Conservation (phyloP, 2,329 filamentous ascomycete genomes). For the Fusarium beomiforme region DNA sequence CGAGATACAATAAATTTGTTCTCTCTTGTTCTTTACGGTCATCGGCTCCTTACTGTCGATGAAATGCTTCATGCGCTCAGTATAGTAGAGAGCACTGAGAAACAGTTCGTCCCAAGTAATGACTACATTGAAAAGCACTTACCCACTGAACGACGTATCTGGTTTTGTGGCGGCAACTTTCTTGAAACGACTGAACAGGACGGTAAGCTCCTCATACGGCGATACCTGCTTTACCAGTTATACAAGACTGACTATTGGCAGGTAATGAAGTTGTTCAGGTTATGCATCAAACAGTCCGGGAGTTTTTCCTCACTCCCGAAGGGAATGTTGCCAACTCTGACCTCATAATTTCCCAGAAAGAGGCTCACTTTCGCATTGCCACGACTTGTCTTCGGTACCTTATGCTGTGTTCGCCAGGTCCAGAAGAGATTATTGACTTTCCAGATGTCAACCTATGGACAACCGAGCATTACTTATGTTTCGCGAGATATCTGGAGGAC, state of each 20-base stretch:
- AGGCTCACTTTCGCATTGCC: not conserved
- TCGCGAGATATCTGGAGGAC: not conserved
- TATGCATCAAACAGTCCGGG: not conserved
- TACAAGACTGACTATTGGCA: not conserved
- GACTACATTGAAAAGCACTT: not conserved
- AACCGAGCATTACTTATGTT: not conserved
- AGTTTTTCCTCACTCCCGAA: not conserved
- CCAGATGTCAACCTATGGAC: not conserved
- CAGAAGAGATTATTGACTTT: not conserved
- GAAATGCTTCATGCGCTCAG: not conserved
- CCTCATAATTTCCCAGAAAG: not conserved
- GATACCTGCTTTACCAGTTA: not conserved
- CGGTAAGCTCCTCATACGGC: not conserved
- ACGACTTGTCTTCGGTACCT: not conserved
- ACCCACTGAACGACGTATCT: not conserved
- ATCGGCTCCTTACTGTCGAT: not conserved
- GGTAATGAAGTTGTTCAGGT: not conserved
- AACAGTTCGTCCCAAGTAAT: too few species aligned
- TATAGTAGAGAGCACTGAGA: not conserved
- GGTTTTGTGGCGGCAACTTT: not conserved
- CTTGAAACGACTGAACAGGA: not conserved
- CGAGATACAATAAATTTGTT: not conserved
- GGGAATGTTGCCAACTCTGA: not conserved
- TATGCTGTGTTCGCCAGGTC: not conserved
- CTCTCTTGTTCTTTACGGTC: not conserved